Conservation (phyloP, 345 rosid species). For the Ceriops zippeliana region DNA sequence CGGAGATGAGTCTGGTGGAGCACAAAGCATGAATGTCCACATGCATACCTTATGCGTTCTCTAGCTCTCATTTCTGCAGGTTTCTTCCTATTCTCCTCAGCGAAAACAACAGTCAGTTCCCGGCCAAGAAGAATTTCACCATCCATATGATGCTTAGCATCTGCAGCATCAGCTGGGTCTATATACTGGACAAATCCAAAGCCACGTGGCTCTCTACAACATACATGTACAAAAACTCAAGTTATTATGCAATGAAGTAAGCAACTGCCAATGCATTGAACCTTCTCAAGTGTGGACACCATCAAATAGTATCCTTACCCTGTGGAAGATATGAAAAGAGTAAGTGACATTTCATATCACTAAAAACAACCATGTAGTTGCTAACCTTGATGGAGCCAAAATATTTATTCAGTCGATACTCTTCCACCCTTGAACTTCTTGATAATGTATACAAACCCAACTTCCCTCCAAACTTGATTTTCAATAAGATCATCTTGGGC, state of each 20-base stretch:
- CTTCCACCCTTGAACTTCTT: slow-evolving; percentile 66
- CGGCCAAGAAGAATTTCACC: slow-evolving; percentile 76
- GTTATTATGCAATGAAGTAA: background rate
- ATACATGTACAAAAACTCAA: slow-evolving; percentile 11
- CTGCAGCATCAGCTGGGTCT: slow-evolving; percentile 85
- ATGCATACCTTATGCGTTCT: slow-evolving; percentile 50
- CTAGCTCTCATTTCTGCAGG: slow-evolving; percentile 91
- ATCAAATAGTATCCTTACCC: slow-evolving; percentile 19
- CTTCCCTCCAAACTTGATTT: slow-evolving; percentile 36
- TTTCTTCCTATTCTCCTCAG: slow-evolving; percentile 86
- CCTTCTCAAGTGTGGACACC: slow-evolving; percentile 5
- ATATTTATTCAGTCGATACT: slow-evolving; percentile 39
- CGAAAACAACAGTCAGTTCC: slow-evolving; percentile 76
- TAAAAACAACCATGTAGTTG: slow-evolving; percentile 37
- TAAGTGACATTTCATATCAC: slow-evolving; percentile 22
- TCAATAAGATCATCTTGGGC: slow-evolving; percentile 44
- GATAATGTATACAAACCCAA: slow-evolving; percentile 52
- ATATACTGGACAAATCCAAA: slow-evolving; percentile 86
- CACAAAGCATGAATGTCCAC: background rate
- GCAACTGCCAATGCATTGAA: background rate
- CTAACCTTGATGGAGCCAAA: slow-evolving; percentile 64
- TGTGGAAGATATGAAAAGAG: slow-evolving; percentile 19
- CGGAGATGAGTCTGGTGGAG: too few species aligned
- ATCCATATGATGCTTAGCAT: slow-evolving; percentile 82
- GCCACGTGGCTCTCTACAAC: slow-evolving; percentile 78